Percentiles rank a stretch among this genome's conserved stretches.
Conservation (phyloP, 2,329 filamentous ascomycete species). For the Penicillium sp. region DNA sequence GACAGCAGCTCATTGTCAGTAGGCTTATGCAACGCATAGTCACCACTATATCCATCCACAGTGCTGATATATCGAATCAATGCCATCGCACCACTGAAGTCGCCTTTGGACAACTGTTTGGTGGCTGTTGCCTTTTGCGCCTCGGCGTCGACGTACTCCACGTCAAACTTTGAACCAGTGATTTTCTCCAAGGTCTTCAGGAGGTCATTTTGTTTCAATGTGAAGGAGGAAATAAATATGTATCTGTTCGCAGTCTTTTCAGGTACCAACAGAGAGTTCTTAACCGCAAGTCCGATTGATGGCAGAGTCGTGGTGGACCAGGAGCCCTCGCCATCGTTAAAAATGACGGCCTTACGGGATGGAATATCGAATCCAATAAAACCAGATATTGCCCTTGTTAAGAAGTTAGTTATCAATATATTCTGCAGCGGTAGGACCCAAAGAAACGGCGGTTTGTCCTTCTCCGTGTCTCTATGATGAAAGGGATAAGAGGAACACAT, state of each 20-base stretch:
- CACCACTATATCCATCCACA: slow-evolving; percentile 1
- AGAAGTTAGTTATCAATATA: neutral
- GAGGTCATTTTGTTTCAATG: neutral
- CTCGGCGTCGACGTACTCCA: slow-evolving; percentile 4
- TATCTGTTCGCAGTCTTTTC: slow-evolving; percentile 4
- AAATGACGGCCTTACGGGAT: neutral
- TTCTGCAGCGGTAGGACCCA: neutral
- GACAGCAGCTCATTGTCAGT: slow-evolving; percentile 4
- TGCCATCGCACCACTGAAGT: slow-evolving; percentile 1
- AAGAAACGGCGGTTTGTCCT: no score
- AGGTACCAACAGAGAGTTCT: neutral
- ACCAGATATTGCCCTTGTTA: neutral
- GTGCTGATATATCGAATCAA: slow-evolving; percentile 2
- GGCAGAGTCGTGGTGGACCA: slow-evolving; percentile 1
- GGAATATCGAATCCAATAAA: slow-evolving; percentile 6
- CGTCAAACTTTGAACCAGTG: neutral
- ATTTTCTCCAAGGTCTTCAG: neutral
- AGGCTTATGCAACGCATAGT: neutral
- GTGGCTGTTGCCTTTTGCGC: neutral
- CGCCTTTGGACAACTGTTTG: neutral
- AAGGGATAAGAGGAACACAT: neutral
- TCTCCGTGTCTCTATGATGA: neutral
- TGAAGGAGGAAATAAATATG: neutral
- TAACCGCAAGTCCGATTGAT: neutral
- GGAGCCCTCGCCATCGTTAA: neutral